Base-by-base conservation (phyloP, 306 rosid species). In the Aeschynomene evenia region DNA sequence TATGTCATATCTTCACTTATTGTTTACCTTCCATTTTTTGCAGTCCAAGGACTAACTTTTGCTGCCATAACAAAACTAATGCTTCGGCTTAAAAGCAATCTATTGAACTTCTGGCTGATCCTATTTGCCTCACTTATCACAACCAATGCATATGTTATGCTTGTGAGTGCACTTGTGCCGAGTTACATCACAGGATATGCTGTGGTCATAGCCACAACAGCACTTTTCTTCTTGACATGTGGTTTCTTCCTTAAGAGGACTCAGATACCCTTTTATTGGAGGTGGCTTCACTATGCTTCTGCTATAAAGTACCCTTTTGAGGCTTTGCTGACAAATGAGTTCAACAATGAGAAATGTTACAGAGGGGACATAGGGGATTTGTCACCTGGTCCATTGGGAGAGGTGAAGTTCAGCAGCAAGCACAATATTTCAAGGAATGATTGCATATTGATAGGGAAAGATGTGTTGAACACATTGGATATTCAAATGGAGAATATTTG, bases 291-390 rank as follows among this genome's bases (percentile, higher is more conserved):
- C 75, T 88, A 86, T 73, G 74, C 88, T 56, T 90, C 97, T 16
- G 97, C 98, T 16, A 90, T 93, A 54, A 93, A 90, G 79, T 93
- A 93, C 63, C 96, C 97, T 20, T 93, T 88, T 37, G 98, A 90
- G 81, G 92, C 96, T 20, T 55, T 93, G 90, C 61, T 93, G 40
- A 82, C 78, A 55, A 90, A 85, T 72, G 98, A 93, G 66, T 93
- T 93, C 86, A 63, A 15, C 51, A 45, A 45, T 7, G 19, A 79
- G 73, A 90, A 89, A 0, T 90, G 94, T 79, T 90, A 90, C 69
- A 18, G 26, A 9, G 98, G 98, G 29, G 28, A 5, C n/a, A 57
- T 1, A 7, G 16, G 39, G 10, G 96, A 93, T 22, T 82, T 93
- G 45, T 72, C 91, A 5, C 86, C 94, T 0, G 96, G 97, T 20